Evolutionary conservation across 2,329 filamentous ascomycete genomes (phyloP).

Genomic region (Sclerotinia minor): DNA sequence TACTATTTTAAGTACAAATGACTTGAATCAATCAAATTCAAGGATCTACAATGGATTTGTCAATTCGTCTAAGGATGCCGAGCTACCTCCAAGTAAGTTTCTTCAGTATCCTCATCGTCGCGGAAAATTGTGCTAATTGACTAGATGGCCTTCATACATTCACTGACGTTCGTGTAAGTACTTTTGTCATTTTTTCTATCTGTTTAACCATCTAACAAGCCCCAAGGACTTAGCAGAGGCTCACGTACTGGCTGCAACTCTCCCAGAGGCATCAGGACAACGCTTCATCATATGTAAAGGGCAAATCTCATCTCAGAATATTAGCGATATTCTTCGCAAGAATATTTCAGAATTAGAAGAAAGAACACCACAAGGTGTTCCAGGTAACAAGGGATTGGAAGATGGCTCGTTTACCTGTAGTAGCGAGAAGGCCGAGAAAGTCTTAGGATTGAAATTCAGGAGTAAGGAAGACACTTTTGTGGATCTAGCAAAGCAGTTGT

Average conservation of each 20-base stretch:
- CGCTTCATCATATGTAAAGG: conserved; percentile 63
- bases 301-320: conserved; percentile 59
- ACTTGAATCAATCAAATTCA: conserved; percentile 70
- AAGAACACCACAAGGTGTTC: conserved; percentile 48
- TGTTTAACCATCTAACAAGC: neutral
- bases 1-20: conserved; percentile 58
- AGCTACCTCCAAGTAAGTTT: conserved; percentile 45
- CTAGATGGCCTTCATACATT: conserved; percentile 49
- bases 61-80: conserved; percentile 52
- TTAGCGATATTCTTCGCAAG: conserved; percentile 55
- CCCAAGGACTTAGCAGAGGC: conserved; percentile 60
- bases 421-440: conserved; percentile 26
- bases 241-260: conserved; percentile 58
- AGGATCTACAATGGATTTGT: conserved; percentile 52
- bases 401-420: conserved; percentile 28
- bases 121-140: neutral
- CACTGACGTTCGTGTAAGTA: conserved; percentile 45
- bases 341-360: conserved; percentile 53
- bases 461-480: conserved; percentile 35
- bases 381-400: conserved; percentile 27
- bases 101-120: neutral
- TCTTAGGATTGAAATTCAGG: conserved; percentile 29
- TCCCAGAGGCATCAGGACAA: conserved; percentile 57
- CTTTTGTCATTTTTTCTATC: neutral
- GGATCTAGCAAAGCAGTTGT: conserved; percentile 34